A percentile compares a stretch with the other conserved stretches of the same genome.
phyloP scores from a whole-genome alignment of 225 moss, liverwort and hornwort genomes.

The Bryoerythrophyllum caledonicum region DNA sequence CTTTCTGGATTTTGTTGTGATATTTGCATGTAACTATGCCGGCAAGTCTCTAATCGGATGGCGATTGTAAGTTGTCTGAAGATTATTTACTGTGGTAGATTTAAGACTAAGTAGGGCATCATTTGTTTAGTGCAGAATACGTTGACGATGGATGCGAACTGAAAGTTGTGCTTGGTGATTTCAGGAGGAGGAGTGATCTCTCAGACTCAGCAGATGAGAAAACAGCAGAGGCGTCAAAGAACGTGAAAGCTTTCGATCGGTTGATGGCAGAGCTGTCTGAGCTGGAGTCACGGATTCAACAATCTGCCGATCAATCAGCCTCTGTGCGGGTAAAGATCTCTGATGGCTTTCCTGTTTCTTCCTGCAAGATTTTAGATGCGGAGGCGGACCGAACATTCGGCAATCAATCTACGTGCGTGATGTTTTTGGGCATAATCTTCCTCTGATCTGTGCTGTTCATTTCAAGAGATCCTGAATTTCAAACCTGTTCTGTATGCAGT shows the following conservation, averaged over 20 bases:
- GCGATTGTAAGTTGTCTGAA: neutral
- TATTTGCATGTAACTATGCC: neutral
- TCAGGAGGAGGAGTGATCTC: constrained; percentile 37
- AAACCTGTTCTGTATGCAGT: constrained; percentile 40
- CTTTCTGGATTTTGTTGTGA: constrained; percentile 6
- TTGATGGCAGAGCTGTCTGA: constrained; percentile 52
- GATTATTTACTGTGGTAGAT: neutral
- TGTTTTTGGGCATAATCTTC: neutral
- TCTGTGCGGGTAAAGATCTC: constrained; percentile 47
- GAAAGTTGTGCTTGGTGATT: constrained; percentile 27
- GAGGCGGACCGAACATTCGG: neutral
- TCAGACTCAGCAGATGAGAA: constrained; percentile 30
- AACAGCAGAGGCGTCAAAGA: constrained; percentile 30
- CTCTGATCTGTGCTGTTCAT: neutral
- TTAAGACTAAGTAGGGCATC: neutral
- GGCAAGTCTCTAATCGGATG: neutral
- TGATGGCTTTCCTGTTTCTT: neutral
- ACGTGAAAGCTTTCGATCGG: constrained; percentile 37
- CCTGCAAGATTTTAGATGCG: neutral
- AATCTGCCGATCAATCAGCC: constrained; percentile 54
- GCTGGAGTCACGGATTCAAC: constrained; percentile 54
- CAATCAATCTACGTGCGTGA: neutral
- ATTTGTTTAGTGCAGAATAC: neutral
- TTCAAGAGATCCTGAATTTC: constrained; percentile 14
- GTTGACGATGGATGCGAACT: constrained; percentile 14